Percentiles rank a stretch among this genome's conserved stretches.
These are phyloP conservation scores for Podospora fimiseda DNA, from an alignment of 495 filamentous ascomycete species.

Conservation along the genomic window DNA sequence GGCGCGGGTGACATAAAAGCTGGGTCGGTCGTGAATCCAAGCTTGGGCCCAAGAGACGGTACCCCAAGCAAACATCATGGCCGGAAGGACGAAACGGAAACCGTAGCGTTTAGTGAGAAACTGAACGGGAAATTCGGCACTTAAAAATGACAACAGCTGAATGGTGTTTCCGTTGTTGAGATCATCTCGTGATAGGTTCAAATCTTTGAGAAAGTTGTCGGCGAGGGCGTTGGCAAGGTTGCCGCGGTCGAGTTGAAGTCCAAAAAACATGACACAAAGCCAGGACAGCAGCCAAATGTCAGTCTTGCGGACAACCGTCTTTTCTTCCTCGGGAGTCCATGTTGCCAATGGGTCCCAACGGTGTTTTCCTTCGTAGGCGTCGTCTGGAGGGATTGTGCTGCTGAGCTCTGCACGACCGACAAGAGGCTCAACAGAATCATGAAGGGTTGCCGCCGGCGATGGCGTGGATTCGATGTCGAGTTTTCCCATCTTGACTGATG, in stretches of 20 bases:
- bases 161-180: slow-evolving; percentile 75
- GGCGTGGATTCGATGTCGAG: slow-evolving; percentile 7
- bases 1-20: slow-evolving; percentile 56
- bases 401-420: slow-evolving; percentile 18
- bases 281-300: slow-evolving; percentile 31
- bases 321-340: slow-evolving; percentile 43
- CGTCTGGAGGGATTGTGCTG: slow-evolving; percentile 17
- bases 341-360: slow-evolving; percentile 43
- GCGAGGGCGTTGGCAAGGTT: slow-evolving; percentile 51
- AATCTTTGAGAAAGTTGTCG: slow-evolving; percentile 50
- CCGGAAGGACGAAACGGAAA: slow-evolving; percentile 39
- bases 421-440: slow-evolving; percentile 1
- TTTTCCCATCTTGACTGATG: slow-evolving; percentile 14
- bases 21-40: slow-evolving; percentile 50
- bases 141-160: slow-evolving; percentile 59
- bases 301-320: slow-evolving; percentile 39
- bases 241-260: slow-evolving; percentile 51
- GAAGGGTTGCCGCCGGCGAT: background rate
- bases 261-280: slow-evolving; percentile 51
- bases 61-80: slow-evolving; percentile 40
- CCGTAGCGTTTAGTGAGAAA: slow-evolving; percentile 59
- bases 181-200: slow-evolving; percentile 46
- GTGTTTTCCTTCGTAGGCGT: slow-evolving; percentile 45
- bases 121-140: slow-evolving; percentile 70
- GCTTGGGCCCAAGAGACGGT: slow-evolving; percentile 40